Base-by-base conservation (phyloP, 352 stramenopile genomes). In the Hyaloperonospora brassicae region DNA sequence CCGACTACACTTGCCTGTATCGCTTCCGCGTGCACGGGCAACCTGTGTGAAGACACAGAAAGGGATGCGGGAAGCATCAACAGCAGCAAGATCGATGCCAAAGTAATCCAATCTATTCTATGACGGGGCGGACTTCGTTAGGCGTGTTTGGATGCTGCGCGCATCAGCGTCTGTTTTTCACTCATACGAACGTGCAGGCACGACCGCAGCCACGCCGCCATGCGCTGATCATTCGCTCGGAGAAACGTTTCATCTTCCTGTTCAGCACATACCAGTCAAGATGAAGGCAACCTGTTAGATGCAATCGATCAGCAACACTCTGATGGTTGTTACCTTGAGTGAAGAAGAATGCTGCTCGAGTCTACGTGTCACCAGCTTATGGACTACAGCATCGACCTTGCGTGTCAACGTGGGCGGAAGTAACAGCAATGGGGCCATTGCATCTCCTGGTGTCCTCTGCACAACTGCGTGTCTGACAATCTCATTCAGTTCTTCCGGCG, bases 1-100 rank as follows among this genome's bases (percentile, higher is more conserved):
- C 70, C 3, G 74, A 92, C n/a, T 95, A 81, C 49, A 96, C 87
- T 14, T 96, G 87, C 51, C 64, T 96, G 7, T 96, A 96, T 70
- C 86, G 87, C n/a, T 86, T 95, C 47, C 66, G 81, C 27, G 83
- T 95, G 23, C 80, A 94, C 50, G 86, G 86, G 5, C 67, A 76
- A 22, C 54, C 55, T 55, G 64, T 57, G 41, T 73, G 47, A 72
- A 17, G 35, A 48, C 27, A 47, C 48, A 40, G 38, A 42, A 48
- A 52, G 27, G 50, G 36, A 50, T 11, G 5, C 14, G 6, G n/a
- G 17, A 55, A 44, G 50, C 14, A 50, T 35, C 27, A 47, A 31
- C 42, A 49, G 45, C 35, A 42, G 27, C 8, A 30, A 3, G 31
- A 48, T 12, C 14, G 6, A 3, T 23, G 39, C 52, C 54, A 48